These are phyloP conservation scores for Emmonsiellopsis sp. DNA, from an alignment of 2,329 filamentous ascomycete genomes.

Conservation along the genomic window DNA sequence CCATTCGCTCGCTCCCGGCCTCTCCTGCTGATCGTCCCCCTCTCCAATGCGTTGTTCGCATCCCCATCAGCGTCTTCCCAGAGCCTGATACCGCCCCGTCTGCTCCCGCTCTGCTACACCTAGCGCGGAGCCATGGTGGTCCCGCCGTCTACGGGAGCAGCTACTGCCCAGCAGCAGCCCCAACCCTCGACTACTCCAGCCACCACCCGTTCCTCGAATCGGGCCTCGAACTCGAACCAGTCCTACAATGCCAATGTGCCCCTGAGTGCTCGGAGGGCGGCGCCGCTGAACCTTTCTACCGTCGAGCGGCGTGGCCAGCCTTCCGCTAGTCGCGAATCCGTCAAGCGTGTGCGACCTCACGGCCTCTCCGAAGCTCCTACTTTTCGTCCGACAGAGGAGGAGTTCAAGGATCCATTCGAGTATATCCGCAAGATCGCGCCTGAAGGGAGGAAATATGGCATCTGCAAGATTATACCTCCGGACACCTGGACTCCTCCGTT, in stretches of 20 bases:
- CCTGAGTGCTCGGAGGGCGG: constrained; percentile 54
- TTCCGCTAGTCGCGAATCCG: constrained; percentile 62
- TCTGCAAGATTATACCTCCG: constrained; percentile 92
- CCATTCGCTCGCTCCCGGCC: neutral
- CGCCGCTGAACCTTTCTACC: constrained; percentile 71
- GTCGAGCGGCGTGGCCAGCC: constrained; percentile 86
- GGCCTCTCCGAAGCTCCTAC: constrained; percentile 83
- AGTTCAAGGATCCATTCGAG: constrained; percentile 87
- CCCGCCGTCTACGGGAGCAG: constrained; percentile 33
- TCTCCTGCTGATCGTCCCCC: neutral
- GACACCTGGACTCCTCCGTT: constrained; percentile 91
- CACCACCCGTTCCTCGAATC: constrained; percentile 32
- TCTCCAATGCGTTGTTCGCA: constrained; percentile 5
- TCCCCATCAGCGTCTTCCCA: constrained; percentile 3
- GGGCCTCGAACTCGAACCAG: constrained; percentile 28
- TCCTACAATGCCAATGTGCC: constrained; percentile 44
- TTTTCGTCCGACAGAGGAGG: constrained; percentile 80
- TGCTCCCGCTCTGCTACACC: neutral
- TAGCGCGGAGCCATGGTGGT: constrained; percentile 32
- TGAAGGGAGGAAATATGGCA: constrained; percentile 77
- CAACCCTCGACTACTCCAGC: constrained; percentile 25
- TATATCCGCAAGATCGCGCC: constrained; percentile 88
- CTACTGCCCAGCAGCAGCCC: constrained; percentile 13
- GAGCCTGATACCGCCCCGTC: neutral
- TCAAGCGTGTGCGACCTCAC: constrained; percentile 71